A percentile compares a stretch with the other conserved stretches of the same genome.
phyloP scores from a whole-genome alignment of 2,329 filamentous ascomycete genomes.

The Pyrenochaeta sp. region DNA sequence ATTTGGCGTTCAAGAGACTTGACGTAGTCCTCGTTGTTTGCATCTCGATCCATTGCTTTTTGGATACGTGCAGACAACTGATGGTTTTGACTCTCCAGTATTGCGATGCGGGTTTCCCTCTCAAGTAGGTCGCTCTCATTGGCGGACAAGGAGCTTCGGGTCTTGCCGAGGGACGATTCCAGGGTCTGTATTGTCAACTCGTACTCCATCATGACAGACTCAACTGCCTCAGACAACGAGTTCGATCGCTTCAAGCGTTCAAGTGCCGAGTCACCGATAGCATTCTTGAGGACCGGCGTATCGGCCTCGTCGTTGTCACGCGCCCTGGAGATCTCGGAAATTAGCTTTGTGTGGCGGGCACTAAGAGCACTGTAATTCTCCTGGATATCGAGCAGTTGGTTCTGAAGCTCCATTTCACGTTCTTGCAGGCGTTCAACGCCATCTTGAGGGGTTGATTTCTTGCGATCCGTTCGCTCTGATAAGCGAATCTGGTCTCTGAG shows the following conservation, averaged over 20 bases:
- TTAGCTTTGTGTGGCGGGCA: slow-evolving; percentile 92
- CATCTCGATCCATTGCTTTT: slow-evolving; percentile 90
- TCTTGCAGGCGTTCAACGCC: slow-evolving; percentile 80
- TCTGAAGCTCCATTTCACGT: slow-evolving; percentile 88
- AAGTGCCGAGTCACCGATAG: slow-evolving; percentile 77
- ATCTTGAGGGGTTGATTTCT: slow-evolving; percentile 67
- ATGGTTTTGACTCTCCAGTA: slow-evolving; percentile 87
- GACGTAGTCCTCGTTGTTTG: slow-evolving; percentile 89
- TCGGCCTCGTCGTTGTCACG: slow-evolving; percentile 69
- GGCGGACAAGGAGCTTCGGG: slow-evolving; percentile 79
- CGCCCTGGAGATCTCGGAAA: slow-evolving; percentile 89
- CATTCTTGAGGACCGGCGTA: slow-evolving; percentile 66
- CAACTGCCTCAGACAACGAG: slow-evolving; percentile 93
- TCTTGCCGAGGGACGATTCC: slow-evolving; percentile 89
- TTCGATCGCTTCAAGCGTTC: slow-evolving; percentile 93
- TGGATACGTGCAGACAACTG: slow-evolving; percentile 91
- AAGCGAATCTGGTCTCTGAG: slow-evolving; percentile 91
- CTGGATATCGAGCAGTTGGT: slow-evolving; percentile 88
- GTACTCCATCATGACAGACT: slow-evolving; percentile 95
- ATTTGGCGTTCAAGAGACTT: slow-evolving; percentile 90
- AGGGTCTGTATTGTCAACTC: slow-evolving; percentile 97
- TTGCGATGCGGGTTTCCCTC: slow-evolving; percentile 91
- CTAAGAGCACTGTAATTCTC: slow-evolving; percentile 94
- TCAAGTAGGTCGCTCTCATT: slow-evolving; percentile 89
- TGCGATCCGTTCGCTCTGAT: slow-evolving; percentile 72